Evolutionary conservation across 768 basidiomycete genomes (phyloP).

Genomic region (Crepidotus variabilis): DNA sequence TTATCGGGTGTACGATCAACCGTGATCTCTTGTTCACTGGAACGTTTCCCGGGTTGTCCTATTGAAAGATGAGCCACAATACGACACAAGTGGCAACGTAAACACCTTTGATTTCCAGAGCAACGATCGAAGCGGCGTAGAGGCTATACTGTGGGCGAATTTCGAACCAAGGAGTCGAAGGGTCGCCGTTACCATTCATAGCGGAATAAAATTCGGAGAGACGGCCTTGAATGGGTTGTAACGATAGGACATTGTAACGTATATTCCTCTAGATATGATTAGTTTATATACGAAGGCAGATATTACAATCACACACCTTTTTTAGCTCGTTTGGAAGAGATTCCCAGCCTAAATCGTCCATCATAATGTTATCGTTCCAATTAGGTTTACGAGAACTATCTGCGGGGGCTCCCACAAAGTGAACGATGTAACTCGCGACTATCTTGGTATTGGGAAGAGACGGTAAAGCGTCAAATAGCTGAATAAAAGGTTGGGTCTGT

Average conservation of each 20-base stretch:
- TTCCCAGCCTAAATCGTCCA: conserved; percentile 59
- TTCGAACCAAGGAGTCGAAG: conserved; percentile 54
- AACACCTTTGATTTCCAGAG: conserved; percentile 31
- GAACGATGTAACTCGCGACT: conserved; percentile 47
- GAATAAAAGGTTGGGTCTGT: not conserved
- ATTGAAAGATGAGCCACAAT: not conserved
- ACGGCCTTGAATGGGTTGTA: conserved; percentile 38
- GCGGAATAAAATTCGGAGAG: conserved; percentile 48
- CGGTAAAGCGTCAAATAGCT: conserved; percentile 42
- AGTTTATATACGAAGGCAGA: not conserved
- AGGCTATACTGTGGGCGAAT: conserved; percentile 43
- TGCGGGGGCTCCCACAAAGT: conserved; percentile 55
- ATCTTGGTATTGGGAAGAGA: conserved; percentile 11
- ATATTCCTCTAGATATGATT: conserved; percentile 49
- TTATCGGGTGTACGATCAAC: conserved; percentile 38
- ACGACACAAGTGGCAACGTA: not conserved
- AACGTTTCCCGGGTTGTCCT: conserved; percentile 32
- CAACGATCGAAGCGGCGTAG: conserved; percentile 30
- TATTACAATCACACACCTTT: conserved; percentile 38
- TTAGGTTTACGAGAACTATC: conserved; percentile 51
- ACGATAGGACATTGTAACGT: conserved; percentile 46
- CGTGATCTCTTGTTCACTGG: conserved; percentile 28
- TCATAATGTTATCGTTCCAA: conserved; percentile 43
- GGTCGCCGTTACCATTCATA: conserved; percentile 29
- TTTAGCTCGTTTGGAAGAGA: conserved; percentile 56